Conservation (phyloP, 2,329 filamentous ascomycete species). For the Pyrenophora tritici-repentis region DNA sequence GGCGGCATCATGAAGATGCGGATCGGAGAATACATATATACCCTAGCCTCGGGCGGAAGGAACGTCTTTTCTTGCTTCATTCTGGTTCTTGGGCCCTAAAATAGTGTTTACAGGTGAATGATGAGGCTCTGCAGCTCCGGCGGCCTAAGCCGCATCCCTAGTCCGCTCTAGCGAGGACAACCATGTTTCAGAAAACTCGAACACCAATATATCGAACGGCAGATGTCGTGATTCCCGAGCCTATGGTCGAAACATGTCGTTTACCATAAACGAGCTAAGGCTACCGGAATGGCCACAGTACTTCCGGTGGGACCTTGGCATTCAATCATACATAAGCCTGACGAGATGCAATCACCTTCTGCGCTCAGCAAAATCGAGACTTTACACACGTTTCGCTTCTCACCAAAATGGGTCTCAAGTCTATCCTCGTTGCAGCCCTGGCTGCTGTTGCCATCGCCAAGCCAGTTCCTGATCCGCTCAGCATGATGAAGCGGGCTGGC, state of each 20-base stretch:
- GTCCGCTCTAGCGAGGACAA: no score
- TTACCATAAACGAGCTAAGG: slow-evolving; percentile 41
- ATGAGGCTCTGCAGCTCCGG: neutral
- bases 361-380: neutral
- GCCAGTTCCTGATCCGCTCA: slow-evolving; percentile 32
- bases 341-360: neutral
- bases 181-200: neutral
- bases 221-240: slow-evolving; percentile 5
- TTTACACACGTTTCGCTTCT: neutral
- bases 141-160: no score
- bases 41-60: slow-evolving; percentile 26
- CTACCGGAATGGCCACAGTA: slow-evolving; percentile 7
- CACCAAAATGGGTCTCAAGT: slow-evolving; percentile 30
- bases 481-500: slow-evolving; percentile 34
- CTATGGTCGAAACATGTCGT: slow-evolving; percentile 27
- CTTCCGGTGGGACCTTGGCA: slow-evolving; percentile 1
- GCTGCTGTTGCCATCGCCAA: slow-evolving; percentile 25
- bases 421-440: slow-evolving; percentile 28
- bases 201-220: neutral
- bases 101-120: neutral
- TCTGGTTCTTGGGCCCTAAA: neutral
- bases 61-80: neutral
- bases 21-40: slow-evolving; percentile 1
- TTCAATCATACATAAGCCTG: slow-evolving; percentile 24
- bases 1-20: slow-evolving; percentile 20